Conservation (phyloP, 2,329 filamentous ascomycete species). For the Monilinia aucupariae region DNA sequence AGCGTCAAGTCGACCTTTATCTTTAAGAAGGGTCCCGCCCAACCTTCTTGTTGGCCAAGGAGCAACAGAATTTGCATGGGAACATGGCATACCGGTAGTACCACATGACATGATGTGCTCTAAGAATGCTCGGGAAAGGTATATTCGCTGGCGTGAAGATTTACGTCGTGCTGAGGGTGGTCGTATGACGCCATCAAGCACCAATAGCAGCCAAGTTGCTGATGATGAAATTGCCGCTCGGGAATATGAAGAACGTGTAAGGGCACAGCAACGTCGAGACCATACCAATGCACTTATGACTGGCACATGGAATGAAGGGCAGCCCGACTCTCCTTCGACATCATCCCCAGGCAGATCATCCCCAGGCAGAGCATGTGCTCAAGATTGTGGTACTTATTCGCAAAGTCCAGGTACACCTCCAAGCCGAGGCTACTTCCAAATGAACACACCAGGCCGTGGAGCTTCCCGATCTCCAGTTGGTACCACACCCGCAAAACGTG, state of each 20-base stretch:
- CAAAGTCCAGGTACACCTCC: conserved; percentile 12
- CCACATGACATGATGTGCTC: conserved; percentile 76
- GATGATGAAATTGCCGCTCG: conserved; percentile 26
- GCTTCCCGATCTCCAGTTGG: conserved; percentile 22
- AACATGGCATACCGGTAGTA: conserved; percentile 69
- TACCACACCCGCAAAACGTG: conserved; percentile 28
- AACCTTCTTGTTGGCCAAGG: conserved; percentile 86
- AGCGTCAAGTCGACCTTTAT: conserved; percentile 67
- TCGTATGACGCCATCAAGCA: conserved; percentile 29
- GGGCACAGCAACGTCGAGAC: conserved; percentile 38
- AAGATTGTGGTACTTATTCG: conserved; percentile 17
- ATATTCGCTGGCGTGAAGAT: conserved; percentile 71
- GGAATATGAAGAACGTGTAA: conserved; percentile 32
- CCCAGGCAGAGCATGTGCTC: conserved; percentile 19
- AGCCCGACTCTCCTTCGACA: conserved; percentile 50
- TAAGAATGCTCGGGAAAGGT: conserved; percentile 70
- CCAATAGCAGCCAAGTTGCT: conserved; percentile 27
- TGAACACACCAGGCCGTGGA: conserved; percentile 19
- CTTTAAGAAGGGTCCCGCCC: conserved; percentile 81
- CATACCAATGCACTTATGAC: conserved; percentile 51
- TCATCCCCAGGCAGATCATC: conserved; percentile 27
- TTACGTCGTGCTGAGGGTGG: conserved; percentile 56
- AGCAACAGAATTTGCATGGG: conserved; percentile 77
- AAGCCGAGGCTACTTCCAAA: conserved; percentile 9
- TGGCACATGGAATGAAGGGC: conserved; percentile 58